These are phyloP conservation scores for Mycena epipterygia DNA, from an alignment of 768 basidiomycete genomes.

Conservation along the genomic window DNA sequence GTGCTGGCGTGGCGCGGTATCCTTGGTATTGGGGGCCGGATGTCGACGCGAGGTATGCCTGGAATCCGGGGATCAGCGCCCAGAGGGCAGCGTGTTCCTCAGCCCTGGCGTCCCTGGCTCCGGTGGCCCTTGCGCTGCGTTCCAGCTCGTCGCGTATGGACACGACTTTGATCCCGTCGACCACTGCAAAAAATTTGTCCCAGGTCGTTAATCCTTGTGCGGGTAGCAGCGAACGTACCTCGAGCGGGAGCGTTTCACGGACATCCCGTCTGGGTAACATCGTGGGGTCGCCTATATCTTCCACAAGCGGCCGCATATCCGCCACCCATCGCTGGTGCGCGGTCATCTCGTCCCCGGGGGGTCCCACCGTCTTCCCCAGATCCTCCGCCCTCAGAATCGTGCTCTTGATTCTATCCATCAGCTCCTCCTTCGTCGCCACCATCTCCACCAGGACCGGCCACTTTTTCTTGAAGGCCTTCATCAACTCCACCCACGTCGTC, in stretches of 20 bases:
- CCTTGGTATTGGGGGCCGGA: not conserved
- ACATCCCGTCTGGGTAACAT: not conserved
- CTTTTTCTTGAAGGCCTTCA: slow-evolving; percentile 2
- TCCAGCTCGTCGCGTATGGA: not conserved
- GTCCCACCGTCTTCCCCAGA: slow-evolving; percentile 6
- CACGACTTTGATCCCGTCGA: not conserved
- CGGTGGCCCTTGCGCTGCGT: not conserved
- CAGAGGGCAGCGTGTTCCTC: not conserved
- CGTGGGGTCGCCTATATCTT: not conserved
- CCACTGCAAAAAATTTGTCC: not conserved
- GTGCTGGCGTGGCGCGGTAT: not conserved
- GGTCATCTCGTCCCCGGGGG: not conserved
- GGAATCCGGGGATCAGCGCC: not conserved
- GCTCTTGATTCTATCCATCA: not conserved
- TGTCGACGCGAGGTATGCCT: not conserved
- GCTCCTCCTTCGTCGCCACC: not conserved
- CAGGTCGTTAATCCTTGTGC: not conserved
- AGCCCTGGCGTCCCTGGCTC: not conserved
- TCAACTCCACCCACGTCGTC: not conserved
- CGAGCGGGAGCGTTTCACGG: not conserved
- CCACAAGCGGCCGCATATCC: not conserved
- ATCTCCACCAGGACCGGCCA: not conserved
- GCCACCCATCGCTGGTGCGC: not conserved
- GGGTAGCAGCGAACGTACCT: not conserved
- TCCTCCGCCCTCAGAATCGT: not conserved